phyloP scores from a whole-genome alignment of 1,284 basidiomycete genomes.

The Cystodermella granulosa region DNA sequence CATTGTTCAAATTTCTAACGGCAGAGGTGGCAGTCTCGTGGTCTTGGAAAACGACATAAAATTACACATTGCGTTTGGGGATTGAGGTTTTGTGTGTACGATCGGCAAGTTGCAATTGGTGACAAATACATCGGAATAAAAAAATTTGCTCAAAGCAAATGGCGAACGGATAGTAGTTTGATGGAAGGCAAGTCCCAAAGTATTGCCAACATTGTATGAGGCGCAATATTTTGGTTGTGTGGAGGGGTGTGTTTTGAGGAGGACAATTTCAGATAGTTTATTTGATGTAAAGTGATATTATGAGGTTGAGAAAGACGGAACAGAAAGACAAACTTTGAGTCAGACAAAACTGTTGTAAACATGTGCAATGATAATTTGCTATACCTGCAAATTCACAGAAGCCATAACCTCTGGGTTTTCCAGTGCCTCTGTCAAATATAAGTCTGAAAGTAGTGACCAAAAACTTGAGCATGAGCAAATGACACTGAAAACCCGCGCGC shows the following conservation, averaged over 20 bases:
- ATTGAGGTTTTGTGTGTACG: no score
- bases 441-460: conserved; percentile 51
- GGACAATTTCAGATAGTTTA: not conserved
- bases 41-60: conserved; percentile 49
- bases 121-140: no score
- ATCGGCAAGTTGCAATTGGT: no score
- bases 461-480: conserved; percentile 8
- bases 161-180: no score
- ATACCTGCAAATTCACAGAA: conserved; percentile 95
- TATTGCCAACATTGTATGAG: no score
- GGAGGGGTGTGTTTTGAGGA: conserved; percentile 5
- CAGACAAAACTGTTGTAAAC: conserved; percentile 35
- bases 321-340: conserved; percentile 32
- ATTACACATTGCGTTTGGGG: not conserved
- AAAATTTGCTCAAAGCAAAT: no score
- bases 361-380: conserved; percentile 38
- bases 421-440: conserved; percentile 93
- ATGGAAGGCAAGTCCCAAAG: no score
- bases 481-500: conserved; percentile 1
- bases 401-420: conserved; percentile 94
- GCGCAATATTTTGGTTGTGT: no score
- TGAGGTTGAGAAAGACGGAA: conserved; percentile 16
- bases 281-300: not conserved
- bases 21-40: conserved; percentile 83
- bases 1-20: conserved; percentile 81